Conservation (phyloP, 1,284 basidiomycete genomes). For the Sphagnurus paluster region DNA sequence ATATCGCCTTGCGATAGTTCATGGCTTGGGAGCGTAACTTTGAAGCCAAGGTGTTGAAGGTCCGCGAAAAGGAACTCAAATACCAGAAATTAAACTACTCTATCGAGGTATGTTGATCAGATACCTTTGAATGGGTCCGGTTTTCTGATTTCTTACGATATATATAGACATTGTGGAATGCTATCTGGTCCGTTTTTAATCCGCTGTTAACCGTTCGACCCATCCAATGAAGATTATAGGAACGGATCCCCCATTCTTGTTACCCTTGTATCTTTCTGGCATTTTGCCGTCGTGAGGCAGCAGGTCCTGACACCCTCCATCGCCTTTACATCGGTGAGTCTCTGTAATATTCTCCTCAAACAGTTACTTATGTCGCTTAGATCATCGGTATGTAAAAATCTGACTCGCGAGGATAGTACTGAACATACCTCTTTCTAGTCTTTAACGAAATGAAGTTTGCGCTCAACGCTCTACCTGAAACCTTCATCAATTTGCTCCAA, state of each 20-base stretch:
- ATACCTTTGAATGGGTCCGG: too few relatives aligned
- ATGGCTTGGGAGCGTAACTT: conserved; percentile 96
- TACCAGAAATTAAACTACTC: conserved; percentile 85
- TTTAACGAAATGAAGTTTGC: conserved; percentile 88
- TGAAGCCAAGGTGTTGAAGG: conserved; percentile 71
- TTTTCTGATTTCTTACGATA: neutral
- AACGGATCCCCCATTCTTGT: conserved; percentile 74
- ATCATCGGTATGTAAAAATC: conserved; percentile 41
- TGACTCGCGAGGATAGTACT: neutral
- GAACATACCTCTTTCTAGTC: conserved; percentile 41
- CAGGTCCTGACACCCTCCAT: conserved; percentile 78
- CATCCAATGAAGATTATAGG: too few relatives aligned
- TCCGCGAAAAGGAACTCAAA: conserved; percentile 79
- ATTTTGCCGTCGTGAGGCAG: conserved; percentile 73
- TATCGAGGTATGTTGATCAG: conserved; percentile 60
- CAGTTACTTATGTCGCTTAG: conserved; percentile 26
- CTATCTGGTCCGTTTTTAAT: conserved; percentile 61
- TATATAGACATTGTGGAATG: conserved; percentile 69
- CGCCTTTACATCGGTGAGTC: conserved; percentile 80
- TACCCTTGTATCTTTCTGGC: conserved; percentile 80
- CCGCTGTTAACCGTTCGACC: neutral
- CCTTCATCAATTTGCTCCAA: conserved; percentile 85
- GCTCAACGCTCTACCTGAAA: conserved; percentile 86
- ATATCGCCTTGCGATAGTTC: conserved; percentile 50
- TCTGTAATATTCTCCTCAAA: neutral